These are phyloP conservation scores for Diaporthe australafricana DNA, from an alignment of 2,329 filamentous ascomycete genomes.

Conservation along the genomic window DNA sequence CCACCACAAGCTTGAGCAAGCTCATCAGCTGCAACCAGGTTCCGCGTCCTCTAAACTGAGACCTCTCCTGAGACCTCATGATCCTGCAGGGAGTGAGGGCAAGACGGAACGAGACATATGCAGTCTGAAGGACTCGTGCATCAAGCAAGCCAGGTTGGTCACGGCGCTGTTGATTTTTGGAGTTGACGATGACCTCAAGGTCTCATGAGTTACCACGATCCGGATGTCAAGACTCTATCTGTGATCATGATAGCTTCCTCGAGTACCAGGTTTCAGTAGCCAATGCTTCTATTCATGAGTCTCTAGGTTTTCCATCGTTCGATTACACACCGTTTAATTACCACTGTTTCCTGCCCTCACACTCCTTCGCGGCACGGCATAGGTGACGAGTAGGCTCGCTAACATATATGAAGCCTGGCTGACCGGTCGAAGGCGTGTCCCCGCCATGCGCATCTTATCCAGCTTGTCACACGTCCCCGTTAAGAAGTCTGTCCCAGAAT, in stretches of 20 bases:
- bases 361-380: background rate
- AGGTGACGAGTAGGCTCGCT: accelerated
- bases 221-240: background rate
- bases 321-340: background rate
- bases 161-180: no score
- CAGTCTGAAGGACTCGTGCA: background rate
- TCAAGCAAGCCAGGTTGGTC: no score
- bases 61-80: background rate
- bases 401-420: no score
- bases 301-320: background rate
- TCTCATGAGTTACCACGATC: no score
- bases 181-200: background rate
- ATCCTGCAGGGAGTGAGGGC: background rate
- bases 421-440: no score
- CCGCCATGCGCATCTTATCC: background rate
- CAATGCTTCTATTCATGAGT: background rate
- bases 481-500: background rate
- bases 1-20: background rate
- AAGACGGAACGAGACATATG: background rate
- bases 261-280: background rate
- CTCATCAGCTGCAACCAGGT: background rate
- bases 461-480: background rate
- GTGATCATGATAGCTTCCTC: background rate
- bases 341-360: no score
- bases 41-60: background rate